A percentile compares a stretch with the other conserved stretches of the same genome.
These are phyloP conservation scores for Dryadomyces quercivorus DNA, from an alignment of 2,329 filamentous ascomycete genomes.

Conservation along the genomic window DNA sequence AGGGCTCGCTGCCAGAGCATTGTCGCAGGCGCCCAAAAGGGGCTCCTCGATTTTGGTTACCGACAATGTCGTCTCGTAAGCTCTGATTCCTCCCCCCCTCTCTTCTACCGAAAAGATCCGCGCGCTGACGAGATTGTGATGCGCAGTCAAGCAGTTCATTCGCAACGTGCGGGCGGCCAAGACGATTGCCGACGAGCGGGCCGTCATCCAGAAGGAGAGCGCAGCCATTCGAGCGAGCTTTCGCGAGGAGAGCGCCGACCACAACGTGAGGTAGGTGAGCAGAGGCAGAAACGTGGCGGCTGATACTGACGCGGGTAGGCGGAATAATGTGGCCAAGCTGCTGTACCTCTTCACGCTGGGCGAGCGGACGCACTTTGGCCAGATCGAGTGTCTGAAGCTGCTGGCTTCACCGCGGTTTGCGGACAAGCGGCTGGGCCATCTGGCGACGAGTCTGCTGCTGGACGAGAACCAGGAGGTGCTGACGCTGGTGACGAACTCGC, in stretches of 20 bases:
- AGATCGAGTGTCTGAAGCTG: slow-evolving; percentile 98
- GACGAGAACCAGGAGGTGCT: slow-evolving; percentile 98
- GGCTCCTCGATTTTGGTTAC: slow-evolving; percentile 3
- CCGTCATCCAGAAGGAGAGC: slow-evolving; percentile 98
- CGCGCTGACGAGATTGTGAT: not conserved
- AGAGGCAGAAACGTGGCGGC: too few species aligned
- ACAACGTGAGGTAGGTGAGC: slow-evolving; percentile 61
- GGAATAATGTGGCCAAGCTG: slow-evolving; percentile 98
- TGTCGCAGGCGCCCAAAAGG: slow-evolving; percentile 2
- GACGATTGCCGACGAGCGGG: slow-evolving; percentile 96
- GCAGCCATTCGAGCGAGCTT: slow-evolving; percentile 96
- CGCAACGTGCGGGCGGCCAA: slow-evolving; percentile 97
- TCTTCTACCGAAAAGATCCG: not conserved
- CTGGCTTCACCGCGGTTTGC: slow-evolving; percentile 94
- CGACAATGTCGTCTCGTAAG: slow-evolving; percentile 13
- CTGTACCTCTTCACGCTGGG: slow-evolving; percentile 96
- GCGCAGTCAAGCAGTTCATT: slow-evolving; percentile 97
- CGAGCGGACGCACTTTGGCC: slow-evolving; percentile 94
- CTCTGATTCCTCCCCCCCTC: not conserved
- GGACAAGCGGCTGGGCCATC: slow-evolving; percentile 89
- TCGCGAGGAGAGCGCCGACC: slow-evolving; percentile 89
- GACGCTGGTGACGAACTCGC: slow-evolving; percentile 91
- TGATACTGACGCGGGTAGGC: too few species aligned
- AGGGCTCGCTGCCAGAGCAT: not conserved
- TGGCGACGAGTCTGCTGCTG: slow-evolving; percentile 89